A percentile compares a stretch with the other conserved stretches of the same genome.
Conservation (phyloP, 345 rosid genomes). For the Carallia pectinifolia region DNA sequence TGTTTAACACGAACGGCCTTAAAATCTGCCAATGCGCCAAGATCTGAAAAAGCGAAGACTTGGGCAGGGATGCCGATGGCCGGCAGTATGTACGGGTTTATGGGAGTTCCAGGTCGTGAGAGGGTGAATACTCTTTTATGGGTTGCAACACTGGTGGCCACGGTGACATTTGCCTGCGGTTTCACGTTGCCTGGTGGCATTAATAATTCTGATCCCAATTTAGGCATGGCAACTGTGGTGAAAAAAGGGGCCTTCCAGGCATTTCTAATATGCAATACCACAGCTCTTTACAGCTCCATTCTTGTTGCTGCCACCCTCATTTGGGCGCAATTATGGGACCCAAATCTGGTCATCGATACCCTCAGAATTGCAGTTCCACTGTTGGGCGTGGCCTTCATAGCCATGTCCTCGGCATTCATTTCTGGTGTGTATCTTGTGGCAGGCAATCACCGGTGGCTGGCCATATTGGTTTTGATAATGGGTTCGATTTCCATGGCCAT, state of each 20-base stretch:
- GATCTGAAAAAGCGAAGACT: neutral
- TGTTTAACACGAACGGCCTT: too few species aligned
- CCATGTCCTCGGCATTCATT: conserved; percentile 21
- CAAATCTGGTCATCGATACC: neutral
- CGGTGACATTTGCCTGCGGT: conserved; percentile 20
- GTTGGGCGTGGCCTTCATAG: conserved; percentile 15
- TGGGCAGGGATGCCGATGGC: neutral
- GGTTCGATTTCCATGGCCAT: neutral
- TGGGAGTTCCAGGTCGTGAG: neutral
- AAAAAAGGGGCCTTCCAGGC: conserved; percentile 9
- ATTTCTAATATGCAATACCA: conserved; percentile 8
- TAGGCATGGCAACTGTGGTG: neutral
- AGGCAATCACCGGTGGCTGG: neutral
- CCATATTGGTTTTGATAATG: neutral
- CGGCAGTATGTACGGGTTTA: too few species aligned
- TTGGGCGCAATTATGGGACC: neutral
- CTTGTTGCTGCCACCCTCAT: conserved; percentile 11
- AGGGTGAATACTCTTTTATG: conserved; percentile 13
- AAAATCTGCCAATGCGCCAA: too few species aligned
- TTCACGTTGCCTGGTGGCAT: conserved; percentile 23
- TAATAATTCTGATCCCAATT: neutral
- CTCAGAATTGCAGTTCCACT: conserved; percentile 6
- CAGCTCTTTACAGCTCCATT: conserved; percentile 15
- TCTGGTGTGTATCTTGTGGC: conserved; percentile 18
- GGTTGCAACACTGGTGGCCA: conserved; percentile 20